Evolutionary conservation across 345 rosid genomes (phyloP), one percentile per base, ranked within the genome.

Genomic region (Raphanus sativus): DNA sequence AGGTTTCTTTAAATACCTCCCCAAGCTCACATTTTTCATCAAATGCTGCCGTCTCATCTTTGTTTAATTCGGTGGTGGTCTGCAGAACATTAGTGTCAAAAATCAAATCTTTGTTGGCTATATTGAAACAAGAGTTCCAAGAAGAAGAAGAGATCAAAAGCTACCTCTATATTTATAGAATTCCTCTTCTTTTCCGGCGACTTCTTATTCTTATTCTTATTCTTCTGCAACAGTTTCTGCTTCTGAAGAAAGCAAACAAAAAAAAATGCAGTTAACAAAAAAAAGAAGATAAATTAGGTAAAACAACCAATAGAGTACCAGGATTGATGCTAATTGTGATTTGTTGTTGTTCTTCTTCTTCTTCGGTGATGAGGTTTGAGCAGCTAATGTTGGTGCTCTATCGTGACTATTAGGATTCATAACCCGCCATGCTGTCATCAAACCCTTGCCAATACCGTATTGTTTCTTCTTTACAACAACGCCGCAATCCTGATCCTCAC

Each of bases 401-500:
- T 72, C 61, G 36, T 64, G 75, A 66, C 88, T 83, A 36, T 76
- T 67, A 59, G 93, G 97, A 84, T 92, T 89, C 77, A 84, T 83
- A 50, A 85, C 88, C 62, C 85, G 82, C 99, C 97, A 92, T 45
- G 84, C 91, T 58, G 96, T 88, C 98, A 95, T 95, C 84, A 95
- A 86, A 50, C 96, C 97, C 80, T 95, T 95, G 24, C 99, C 99
- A n/a, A 91, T 88, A 76, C 98, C 99, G 85, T 34, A 34, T 8
- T 95, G 96, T 75, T 86, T 95, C 83, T 13, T 80, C 64, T 75
- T 64, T 61, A 69, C 55, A 59, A 69, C 55, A 59, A 33, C 60
- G 67, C 62, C 62, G 69, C 66, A 64, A 65, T 76, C 79, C 78
- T 67, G 82, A 40, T 10, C 55, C 17, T 45, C 2, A 62, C 33